Percentiles rank a stretch among this genome's conserved stretches.
Evolutionary conservation across 768 basidiomycete species (phyloP).

Genomic region (Calocybe cyanea): DNA sequence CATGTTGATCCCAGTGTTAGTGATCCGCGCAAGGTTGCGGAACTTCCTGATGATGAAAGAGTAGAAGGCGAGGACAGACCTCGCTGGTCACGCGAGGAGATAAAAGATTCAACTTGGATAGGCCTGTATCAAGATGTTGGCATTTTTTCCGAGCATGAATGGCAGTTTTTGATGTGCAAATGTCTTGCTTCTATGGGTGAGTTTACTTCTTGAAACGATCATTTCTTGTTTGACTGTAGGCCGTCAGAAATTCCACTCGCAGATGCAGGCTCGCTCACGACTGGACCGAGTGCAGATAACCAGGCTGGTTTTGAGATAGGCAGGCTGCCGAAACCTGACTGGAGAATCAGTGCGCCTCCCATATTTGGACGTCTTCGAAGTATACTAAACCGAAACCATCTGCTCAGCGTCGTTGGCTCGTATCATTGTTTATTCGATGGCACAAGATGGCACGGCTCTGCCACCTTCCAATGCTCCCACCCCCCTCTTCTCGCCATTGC

Average conservation of each 20-base stretch:
- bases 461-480: conserved; percentile 65
- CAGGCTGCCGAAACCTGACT: conserved; percentile 65
- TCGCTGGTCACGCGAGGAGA: conserved; percentile 44
- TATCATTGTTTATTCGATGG: conserved; percentile 89
- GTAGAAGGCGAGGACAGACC: conserved; percentile 62
- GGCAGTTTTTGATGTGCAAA: conserved; percentile 85
- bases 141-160: conserved; percentile 82
- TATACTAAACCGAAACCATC: conserved; percentile 6
- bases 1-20: conserved; percentile 77
- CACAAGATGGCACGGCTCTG: conserved; percentile 53
- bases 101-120: conserved; percentile 45
- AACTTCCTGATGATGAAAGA: conserved; percentile 66
- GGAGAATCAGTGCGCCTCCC: conserved; percentile 61
- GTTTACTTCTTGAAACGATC: conserved; percentile 19
- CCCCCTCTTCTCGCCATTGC: conserved; percentile 67
- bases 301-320: conserved; percentile 72
- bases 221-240: conserved; percentile 5
- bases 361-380: conserved; percentile 6
- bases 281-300: conserved; percentile 71
- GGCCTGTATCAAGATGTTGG: conserved; percentile 87
- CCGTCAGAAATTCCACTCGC: conserved; percentile 64
- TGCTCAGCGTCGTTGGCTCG: conserved; percentile 69
- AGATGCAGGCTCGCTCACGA: conserved; percentile 70
- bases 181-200: conserved; percentile 79
- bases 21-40: conserved; percentile 63